Conservation (phyloP, 345 rosid species). For the Salix suchowensis region DNA sequence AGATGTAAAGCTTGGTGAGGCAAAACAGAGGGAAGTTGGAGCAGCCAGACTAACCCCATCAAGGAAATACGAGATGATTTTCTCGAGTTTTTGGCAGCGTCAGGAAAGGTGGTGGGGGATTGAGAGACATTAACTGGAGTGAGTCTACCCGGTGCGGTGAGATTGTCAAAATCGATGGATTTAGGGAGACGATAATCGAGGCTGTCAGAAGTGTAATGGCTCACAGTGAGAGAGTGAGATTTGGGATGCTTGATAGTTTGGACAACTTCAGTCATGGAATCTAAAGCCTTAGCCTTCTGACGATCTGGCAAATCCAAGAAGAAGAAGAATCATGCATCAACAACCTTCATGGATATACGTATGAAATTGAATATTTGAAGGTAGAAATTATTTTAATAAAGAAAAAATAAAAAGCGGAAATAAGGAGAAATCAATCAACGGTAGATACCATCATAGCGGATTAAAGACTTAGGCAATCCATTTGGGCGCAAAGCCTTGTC, state of each 20-base stretch:
- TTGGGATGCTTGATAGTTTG: conserved; percentile 65
- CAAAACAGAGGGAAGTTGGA: neutral
- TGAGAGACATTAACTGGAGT: conserved; percentile 13
- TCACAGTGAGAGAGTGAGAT: conserved; percentile 39
- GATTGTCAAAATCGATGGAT: conserved; percentile 20
- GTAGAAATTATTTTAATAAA: neutral
- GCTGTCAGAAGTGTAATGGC: conserved; percentile 28
- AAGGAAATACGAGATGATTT: conserved; percentile 57
- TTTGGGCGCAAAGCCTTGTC: conserved; percentile 81
- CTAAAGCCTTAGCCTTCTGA: conserved; percentile 75
- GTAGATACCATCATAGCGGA: conserved; percentile 78
- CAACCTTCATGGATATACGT: too few species aligned
- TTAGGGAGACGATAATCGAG: conserved; percentile 39
- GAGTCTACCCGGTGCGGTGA: conserved; percentile 36
- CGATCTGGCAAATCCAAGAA: conserved; percentile 50
- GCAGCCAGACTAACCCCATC: conserved; percentile 41
- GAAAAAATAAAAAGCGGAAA: neutral
- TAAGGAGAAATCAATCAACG: neutral
- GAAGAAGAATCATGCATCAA: neutral
- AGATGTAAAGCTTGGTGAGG: neutral
- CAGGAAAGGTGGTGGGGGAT: conserved; percentile 12
- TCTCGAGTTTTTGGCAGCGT: conserved; percentile 41
- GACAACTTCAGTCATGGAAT: conserved; percentile 78
- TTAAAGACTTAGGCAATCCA: conserved; percentile 74
- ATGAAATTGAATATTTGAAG: neutral